These are phyloP conservation scores for Bruguiera hainesii DNA, from an alignment of 441 rosid species.

Conservation along the genomic window DNA sequence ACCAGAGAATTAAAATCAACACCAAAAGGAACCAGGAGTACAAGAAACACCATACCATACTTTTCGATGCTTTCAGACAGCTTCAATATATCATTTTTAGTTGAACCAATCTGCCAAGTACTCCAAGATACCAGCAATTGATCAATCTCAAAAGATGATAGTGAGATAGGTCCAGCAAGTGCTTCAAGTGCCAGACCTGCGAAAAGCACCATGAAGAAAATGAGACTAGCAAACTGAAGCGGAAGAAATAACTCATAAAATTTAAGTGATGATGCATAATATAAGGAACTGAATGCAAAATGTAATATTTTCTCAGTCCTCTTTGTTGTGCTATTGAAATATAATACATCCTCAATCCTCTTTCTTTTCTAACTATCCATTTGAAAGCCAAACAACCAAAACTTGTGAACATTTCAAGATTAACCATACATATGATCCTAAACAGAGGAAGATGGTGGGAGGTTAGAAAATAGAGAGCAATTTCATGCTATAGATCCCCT, in stretches of 20 bases:
- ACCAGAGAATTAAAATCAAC: neutral
- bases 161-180: slow-evolving; percentile 74
- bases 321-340: neutral
- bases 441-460: neutral
- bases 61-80: slow-evolving; percentile 76
- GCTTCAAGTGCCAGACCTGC: slow-evolving; percentile 90
- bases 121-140: slow-evolving; percentile 59
- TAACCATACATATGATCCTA: neutral
- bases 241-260: neutral
- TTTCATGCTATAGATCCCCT: neutral
- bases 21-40: neutral
- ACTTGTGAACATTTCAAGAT: neutral
- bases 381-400: neutral
- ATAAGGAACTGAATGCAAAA: neutral
- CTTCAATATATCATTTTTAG: slow-evolving; percentile 69
- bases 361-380: no score
- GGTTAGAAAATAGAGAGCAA: neutral
- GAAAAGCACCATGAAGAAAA: slow-evolving; percentile 15
- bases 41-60: slow-evolving; percentile 54
- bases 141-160: slow-evolving; percentile 74
- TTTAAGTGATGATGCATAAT: neutral
- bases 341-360: no score
- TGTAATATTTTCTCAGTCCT: neutral
- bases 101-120: slow-evolving; percentile 50
- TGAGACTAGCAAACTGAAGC: slow-evolving; percentile 10